phyloP scores from a whole-genome alignment of 2,329 filamentous ascomycete genomes.

The Paecilomyces formosus region DNA sequence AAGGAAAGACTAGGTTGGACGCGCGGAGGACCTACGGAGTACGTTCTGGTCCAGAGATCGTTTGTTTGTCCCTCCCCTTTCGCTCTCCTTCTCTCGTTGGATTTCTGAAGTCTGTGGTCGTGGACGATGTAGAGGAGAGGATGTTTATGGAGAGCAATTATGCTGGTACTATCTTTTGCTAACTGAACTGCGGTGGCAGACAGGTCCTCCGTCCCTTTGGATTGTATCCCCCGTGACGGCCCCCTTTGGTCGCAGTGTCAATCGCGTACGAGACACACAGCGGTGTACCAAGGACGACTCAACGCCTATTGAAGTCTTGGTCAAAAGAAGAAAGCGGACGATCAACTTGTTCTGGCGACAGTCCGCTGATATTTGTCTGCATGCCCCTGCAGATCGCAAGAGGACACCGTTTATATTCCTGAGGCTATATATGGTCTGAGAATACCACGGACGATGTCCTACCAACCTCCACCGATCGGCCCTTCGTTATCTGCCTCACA shows the following conservation, averaged over 20 bases:
- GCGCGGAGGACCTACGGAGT: neutral
- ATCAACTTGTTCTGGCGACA: neutral
- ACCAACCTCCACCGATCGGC: constrained; percentile 61
- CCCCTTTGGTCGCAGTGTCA: neutral
- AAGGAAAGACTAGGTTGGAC: neutral
- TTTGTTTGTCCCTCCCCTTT: neutral
- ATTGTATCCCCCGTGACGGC: neutral
- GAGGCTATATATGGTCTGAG: neutral
- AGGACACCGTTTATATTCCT: neutral
- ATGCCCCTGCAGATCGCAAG: neutral
- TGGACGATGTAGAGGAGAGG: neutral
- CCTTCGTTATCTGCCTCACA: constrained; percentile 61
- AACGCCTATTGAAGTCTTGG: neutral
- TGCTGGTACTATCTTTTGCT: neutral
- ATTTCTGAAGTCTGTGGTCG: neutral
- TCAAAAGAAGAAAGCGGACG: neutral
- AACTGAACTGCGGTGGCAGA: neutral
- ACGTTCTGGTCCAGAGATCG: neutral
- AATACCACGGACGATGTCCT: constrained; percentile 34
- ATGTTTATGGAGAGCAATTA: neutral
- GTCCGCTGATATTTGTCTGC: neutral
- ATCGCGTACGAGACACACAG: neutral
- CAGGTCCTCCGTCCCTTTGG: neutral
- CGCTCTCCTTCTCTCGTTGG: no score
- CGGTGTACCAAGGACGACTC: neutral